phyloP scores from a whole-genome alignment of 352 stramenopile species.

The Lagenidium giganteum region DNA sequence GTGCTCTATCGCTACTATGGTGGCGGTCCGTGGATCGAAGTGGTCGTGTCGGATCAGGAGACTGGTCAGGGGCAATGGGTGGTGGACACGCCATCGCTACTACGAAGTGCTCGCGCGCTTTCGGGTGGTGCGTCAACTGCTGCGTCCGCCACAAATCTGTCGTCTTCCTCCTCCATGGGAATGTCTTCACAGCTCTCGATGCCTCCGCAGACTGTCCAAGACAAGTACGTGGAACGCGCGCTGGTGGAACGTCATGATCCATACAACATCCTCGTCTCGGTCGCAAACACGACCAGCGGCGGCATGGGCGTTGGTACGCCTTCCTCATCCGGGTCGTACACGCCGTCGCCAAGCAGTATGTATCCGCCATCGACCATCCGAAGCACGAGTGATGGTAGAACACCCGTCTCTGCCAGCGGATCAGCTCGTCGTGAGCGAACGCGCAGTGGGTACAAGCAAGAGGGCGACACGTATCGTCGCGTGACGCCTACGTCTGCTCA shows the following conservation, averaged over 20 bases:
- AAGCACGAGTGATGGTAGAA: too few relatives aligned
- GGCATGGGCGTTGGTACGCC: neutral
- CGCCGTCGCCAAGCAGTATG: neutral
- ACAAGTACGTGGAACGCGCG: slow-evolving; percentile 36
- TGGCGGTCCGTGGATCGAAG: slow-evolving; percentile 53
- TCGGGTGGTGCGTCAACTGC: neutral
- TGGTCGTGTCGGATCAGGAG: slow-evolving; percentile 23
- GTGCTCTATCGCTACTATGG: slow-evolving; percentile 67
- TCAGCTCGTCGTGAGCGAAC: too few relatives aligned
- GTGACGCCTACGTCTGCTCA: neutral
- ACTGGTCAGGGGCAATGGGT: slow-evolving; percentile 16
- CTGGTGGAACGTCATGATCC: slow-evolving; percentile 41
- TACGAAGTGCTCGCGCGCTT: slow-evolving; percentile 8
- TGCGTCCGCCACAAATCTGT: neutral
- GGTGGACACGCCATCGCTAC: slow-evolving; percentile 10
- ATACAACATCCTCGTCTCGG: slow-evolving; percentile 10
- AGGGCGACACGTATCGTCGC: too few relatives aligned
- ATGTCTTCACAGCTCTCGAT: too few relatives aligned
- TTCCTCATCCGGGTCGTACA: neutral
- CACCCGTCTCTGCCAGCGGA: too few relatives aligned
- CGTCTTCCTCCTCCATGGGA: neutral
- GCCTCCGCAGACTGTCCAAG: slow-evolving; percentile 10
- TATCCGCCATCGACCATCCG: too few relatives aligned
- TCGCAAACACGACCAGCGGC: slow-evolving; percentile 4
- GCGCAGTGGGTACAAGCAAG: too few relatives aligned